These are phyloP conservation scores for Nannochloris sp. DNA, from an alignment of 139 green algal genomes.

Conservation along the genomic window DNA sequence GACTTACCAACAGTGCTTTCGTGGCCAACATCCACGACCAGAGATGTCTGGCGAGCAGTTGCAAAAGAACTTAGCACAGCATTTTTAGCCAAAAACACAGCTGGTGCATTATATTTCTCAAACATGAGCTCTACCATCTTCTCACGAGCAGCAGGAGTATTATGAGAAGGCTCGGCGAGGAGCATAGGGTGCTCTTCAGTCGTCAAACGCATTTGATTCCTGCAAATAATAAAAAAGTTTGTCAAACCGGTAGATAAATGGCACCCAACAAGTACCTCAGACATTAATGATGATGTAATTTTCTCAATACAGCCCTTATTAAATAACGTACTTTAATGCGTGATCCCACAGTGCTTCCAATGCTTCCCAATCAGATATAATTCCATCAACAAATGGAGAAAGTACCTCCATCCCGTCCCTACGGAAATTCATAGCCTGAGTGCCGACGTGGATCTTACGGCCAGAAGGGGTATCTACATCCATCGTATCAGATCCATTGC, in stretches of 20 bases:
- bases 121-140: slow-evolving; percentile 77
- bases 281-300: neutral
- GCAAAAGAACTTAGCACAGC: slow-evolving; percentile 85
- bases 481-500: slow-evolving; percentile 19
- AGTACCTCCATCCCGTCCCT: slow-evolving; percentile 62
- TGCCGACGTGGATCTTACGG: slow-evolving; percentile 40
- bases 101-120: slow-evolving; percentile 65
- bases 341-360: slow-evolving; percentile 53
- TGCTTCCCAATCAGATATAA: slow-evolving; percentile 53
- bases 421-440: slow-evolving; percentile 32
- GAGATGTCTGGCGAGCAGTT: slow-evolving; percentile 71
- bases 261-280: neutral
- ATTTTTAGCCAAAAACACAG: slow-evolving; percentile 85
- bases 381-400: slow-evolving; percentile 38
- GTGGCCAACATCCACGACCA: slow-evolving; percentile 85
- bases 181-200: slow-evolving; percentile 82
- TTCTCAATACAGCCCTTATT: neutral
- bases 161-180: slow-evolving; percentile 77
- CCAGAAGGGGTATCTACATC: slow-evolving; percentile 19
- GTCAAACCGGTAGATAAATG: neutral
- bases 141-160: slow-evolving; percentile 59
- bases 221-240: slow-evolving; percentile 17
- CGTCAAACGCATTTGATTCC: slow-evolving; percentile 70
- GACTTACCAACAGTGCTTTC: slow-evolving; percentile 53
- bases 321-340: slow-evolving; percentile 34